Conservation (phyloP, 768 basidiomycete species). For the Lactifluus echinatus region DNA sequence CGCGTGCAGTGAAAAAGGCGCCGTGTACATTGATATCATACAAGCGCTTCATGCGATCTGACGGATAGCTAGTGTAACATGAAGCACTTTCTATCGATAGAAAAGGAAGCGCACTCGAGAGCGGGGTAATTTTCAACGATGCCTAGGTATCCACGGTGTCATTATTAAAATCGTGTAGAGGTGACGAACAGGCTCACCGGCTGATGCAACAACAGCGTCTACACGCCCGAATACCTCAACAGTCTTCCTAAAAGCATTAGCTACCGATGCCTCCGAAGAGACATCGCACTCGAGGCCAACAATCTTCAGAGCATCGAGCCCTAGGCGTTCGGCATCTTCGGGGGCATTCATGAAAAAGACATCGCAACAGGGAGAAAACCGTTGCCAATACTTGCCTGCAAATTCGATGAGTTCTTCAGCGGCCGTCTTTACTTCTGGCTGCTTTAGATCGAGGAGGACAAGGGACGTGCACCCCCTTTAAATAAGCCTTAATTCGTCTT, state of each 20-base stretch:
- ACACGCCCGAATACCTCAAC: conserved; percentile 60
- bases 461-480: conserved; percentile 70
- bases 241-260: conserved; percentile 58
- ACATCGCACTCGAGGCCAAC: conserved; percentile 85
- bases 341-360: conserved; percentile 26
- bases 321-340: conserved; percentile 47
- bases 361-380: conserved; percentile 9
- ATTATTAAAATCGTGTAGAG: neutral
- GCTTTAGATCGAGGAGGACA: conserved; percentile 75
- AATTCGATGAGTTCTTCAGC: conserved; percentile 55
- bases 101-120: conserved; percentile 49
- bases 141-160: conserved; percentile 34
- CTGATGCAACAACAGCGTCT: conserved; percentile 81
- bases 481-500: neutral
- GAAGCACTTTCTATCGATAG: neutral
- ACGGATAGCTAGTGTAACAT: conserved; percentile 56
- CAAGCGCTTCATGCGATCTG: conserved; percentile 72
- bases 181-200: conserved; percentile 44
- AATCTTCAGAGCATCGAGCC: conserved; percentile 50
- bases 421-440: conserved; percentile 55
- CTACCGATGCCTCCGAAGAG: conserved; percentile 69
- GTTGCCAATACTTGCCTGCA: conserved; percentile 38
- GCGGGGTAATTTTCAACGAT: conserved; percentile 86
- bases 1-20: conserved; percentile 90
- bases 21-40: conserved; percentile 95